These are phyloP conservation scores for Circinella minor DNA, from an alignment of 371 early-diverging fungal species.

Conservation along the genomic window DNA sequence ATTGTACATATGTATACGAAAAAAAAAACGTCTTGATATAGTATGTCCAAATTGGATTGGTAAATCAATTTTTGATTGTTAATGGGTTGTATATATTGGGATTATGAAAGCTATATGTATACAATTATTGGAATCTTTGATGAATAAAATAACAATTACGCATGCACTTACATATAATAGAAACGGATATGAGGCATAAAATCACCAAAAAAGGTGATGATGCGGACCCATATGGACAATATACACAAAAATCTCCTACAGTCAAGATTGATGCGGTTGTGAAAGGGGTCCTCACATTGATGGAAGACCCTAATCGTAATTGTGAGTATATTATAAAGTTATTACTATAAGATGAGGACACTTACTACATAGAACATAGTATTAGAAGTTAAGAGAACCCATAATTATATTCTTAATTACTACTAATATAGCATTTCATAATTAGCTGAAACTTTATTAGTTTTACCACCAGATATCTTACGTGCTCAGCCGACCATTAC, in stretches of 20 bases:
- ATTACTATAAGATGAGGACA: too few species aligned
- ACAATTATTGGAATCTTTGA: too few species aligned
- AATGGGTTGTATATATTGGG: too few species aligned
- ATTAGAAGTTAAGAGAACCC: background rate
- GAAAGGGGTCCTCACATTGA: background rate
- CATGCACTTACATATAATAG: background rate
- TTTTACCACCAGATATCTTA: slow-evolving; percentile 22
- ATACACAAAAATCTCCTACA: background rate
- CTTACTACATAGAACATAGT: background rate
- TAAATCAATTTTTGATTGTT: slow-evolving; percentile 6
- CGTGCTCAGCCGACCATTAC: slow-evolving; percentile 5
- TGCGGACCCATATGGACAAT: background rate
- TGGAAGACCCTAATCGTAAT: slow-evolving; percentile 7
- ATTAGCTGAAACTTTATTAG: slow-evolving; percentile 22
- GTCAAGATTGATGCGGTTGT: slow-evolving; percentile 10
- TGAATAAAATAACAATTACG: background rate
- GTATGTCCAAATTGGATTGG: slow-evolving; percentile 33
- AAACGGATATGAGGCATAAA: background rate
- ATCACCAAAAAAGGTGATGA: background rate
- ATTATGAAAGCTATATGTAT: too few species aligned
- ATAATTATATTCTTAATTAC: background rate
- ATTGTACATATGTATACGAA: background rate
- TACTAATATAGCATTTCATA: too few species aligned
- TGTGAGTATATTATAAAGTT: background rate
- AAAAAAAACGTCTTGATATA: background rate